Evolutionary conservation across 805 yeast genomes (phyloP), one percentile per base, ranked within the genome.

Genomic region (Pichia insulana): DNA sequence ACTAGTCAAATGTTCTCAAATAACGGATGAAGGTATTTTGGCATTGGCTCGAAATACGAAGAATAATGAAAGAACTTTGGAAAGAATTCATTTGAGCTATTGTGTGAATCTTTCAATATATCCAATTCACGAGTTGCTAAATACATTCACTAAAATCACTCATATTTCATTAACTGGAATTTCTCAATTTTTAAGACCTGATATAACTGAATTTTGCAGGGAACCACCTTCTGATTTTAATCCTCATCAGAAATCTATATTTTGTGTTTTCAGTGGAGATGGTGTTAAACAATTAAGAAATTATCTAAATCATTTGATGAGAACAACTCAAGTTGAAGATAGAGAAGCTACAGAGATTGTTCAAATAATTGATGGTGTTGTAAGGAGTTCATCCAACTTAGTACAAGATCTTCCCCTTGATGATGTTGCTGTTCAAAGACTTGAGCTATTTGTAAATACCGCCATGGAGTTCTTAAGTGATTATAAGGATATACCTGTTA

Each of bases 91-190:
- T 65, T 71, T 90, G 44, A 84, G 95, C 13, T 90, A 90, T 61
- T 90, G 98, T 62, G 76, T 88, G 28, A 76, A 82, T 52, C 69
- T 90, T 48, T 76, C 90, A 3, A 67, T 86, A 11, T 80, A 74
- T 30, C 96, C 97, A 10, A 83, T 90, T 30, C 78, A 73, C 57
- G 73, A 74, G 48, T 67, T 90, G 41, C 68, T 92, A 44, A 79
- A 77, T 61, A 74, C 80, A 37, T 90, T 97, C 56, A 95, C 94
- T 3, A 76, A 80, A 49, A 68, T 90, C 43, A 88, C 96, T 1
- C 98, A 90, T 62, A 70, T 90, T 46, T 85, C 96, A 10, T 70
- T 90, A 46, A 92, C 97, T 0, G 98, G 97, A 0, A 88, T 90
- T 20, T 70, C 81, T 1, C 83, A 95, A n/a, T 90, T 92, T 64